phyloP scores from a whole-genome alignment of 192 early-diverging fungal species.

The Podila verticillata region DNA sequence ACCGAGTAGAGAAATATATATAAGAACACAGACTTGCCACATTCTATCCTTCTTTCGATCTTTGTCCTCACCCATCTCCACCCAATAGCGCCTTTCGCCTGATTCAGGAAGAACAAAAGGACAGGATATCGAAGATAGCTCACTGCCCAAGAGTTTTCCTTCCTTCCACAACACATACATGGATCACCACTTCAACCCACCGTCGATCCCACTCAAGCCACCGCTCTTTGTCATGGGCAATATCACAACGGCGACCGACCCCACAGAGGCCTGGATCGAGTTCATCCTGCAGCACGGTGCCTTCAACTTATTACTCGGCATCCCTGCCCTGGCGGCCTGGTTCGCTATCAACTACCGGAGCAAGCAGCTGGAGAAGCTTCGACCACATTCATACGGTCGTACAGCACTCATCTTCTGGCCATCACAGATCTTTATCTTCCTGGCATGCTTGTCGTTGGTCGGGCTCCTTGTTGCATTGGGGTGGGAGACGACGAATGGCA shows the following conservation, averaged over 20 bases:
- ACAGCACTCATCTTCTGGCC: conserved; percentile 19
- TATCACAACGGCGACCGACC: background rate
- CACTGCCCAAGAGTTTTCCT: no score
- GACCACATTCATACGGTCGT: conserved; percentile 12
- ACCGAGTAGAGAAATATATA: no score
- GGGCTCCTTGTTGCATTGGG: background rate
- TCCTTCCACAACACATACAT: no score
- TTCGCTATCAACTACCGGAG: conserved; percentile 1
- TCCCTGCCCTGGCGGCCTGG: conserved; percentile 5
- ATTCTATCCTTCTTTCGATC: background rate
- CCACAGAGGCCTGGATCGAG: conserved; percentile 10
- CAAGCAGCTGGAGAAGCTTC: background rate
- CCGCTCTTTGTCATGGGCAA: no score
- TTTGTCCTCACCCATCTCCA: background rate
- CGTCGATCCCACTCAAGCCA: no score
- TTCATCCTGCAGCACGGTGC: conserved; percentile 5
- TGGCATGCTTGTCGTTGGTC: background rate
- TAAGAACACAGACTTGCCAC: no score
- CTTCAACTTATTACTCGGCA: background rate
- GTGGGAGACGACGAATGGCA: background rate
- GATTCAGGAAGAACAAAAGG: no score
- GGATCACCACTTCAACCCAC: no score
- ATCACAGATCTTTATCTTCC: conserved; percentile 6
- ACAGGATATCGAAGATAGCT: no score
- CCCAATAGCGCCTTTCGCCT: background rate